phyloP scores from a whole-genome alignment of 495 filamentous ascomycete species.

The Cairneyella variabilis region DNA sequence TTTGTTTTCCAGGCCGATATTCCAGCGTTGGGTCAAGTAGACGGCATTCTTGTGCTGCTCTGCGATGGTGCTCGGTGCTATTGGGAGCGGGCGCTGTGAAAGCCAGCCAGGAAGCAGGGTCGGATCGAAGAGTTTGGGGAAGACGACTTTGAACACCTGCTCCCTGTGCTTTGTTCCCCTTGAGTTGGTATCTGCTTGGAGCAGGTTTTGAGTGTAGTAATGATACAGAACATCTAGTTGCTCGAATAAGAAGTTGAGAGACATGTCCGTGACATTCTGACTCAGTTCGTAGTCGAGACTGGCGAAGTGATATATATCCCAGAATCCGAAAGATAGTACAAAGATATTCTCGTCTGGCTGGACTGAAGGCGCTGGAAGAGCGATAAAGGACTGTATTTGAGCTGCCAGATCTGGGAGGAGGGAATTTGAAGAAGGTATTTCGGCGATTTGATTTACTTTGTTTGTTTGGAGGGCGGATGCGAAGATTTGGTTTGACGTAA shows the following conservation, averaged over 20 bases:
- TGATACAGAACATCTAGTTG: constrained; percentile 39
- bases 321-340: constrained; percentile 42
- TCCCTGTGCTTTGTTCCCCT: too few relatives aligned
- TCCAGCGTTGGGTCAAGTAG: constrained; percentile 21
- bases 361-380: constrained; percentile 17
- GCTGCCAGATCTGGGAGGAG: constrained; percentile 34
- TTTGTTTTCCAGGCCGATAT: constrained; percentile 11
- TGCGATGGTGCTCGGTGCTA: constrained; percentile 20
- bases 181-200: too few relatives aligned
- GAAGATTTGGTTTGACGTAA: constrained; percentile 28
- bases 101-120: constrained; percentile 41
- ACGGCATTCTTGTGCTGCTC: constrained; percentile 25
- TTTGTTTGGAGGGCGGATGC: too few relatives aligned
- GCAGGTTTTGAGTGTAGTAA: constrained; percentile 26
- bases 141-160: constrained; percentile 40
- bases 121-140: constrained; percentile 42
- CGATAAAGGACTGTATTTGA: constrained; percentile 38
- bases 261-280: constrained; percentile 26
- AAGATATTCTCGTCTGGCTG: constrained; percentile 36
- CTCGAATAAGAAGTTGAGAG: constrained; percentile 30
- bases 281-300: constrained; percentile 33
- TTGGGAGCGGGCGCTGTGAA: constrained; percentile 12
- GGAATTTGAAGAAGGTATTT: too few relatives aligned
- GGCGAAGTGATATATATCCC: constrained; percentile 45
- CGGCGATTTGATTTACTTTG: too few relatives aligned